phyloP scores from a whole-genome alignment of 495 filamentous ascomycete genomes.

The Aspergillus haitiensis region DNA sequence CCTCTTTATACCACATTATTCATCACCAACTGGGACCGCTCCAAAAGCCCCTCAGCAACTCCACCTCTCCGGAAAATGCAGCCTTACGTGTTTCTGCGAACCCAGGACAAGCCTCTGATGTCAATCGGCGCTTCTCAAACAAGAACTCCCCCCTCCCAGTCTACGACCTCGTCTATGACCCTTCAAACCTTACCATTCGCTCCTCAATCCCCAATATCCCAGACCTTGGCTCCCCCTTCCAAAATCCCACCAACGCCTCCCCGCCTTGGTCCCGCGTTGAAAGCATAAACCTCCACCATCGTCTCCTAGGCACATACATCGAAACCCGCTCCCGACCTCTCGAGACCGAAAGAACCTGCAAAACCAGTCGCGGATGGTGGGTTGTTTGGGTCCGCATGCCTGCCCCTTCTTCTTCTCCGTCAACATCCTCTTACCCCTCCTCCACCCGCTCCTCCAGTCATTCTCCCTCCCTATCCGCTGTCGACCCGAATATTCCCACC shows the following conservation, averaged over 20 bases:
- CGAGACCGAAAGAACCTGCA: conserved; percentile 83
- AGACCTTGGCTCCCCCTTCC: conserved; percentile 41
- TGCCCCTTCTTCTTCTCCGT: no score
- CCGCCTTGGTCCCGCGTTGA: conserved; percentile 72
- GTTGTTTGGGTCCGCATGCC: conserved; percentile 84
- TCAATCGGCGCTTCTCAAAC: conserved; percentile 30
- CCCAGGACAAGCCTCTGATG: conserved; percentile 28
- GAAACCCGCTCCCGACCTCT: conserved; percentile 57
- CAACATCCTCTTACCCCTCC: no score
- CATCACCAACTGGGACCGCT: conserved; percentile 81
- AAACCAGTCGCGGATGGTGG: conserved; percentile 95
- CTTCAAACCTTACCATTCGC: conserved; percentile 69
- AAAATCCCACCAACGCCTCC: conserved; percentile 20
- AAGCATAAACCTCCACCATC: conserved; percentile 85
- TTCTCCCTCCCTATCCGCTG: no score
- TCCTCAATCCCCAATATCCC: conserved; percentile 92
- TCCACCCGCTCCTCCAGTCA: no score
- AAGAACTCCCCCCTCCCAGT: conserved; percentile 50
- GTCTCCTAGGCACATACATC: conserved; percentile 74
- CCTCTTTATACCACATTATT: conserved; percentile 75
- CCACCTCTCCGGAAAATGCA: conserved; percentile 59
- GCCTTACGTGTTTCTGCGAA: conserved; percentile 46
- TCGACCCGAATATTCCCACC: neutral
- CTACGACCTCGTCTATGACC: conserved; percentile 86
- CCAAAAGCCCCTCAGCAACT: conserved; percentile 65